Conservation (phyloP, 1,139 yeast genomes). For the Geotrichum reessii region DNA sequence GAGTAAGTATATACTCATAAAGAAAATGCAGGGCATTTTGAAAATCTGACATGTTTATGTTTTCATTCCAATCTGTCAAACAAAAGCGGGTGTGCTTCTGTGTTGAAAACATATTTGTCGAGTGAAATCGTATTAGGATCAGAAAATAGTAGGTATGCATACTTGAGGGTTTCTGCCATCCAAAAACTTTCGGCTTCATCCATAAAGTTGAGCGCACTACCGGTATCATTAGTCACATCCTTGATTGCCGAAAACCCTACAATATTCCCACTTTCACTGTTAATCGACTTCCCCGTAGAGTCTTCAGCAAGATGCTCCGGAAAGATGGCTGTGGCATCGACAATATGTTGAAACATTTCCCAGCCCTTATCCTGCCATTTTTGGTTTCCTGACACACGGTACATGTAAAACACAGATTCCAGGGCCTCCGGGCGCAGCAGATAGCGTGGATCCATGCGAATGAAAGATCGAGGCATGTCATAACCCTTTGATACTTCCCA, state of each 20-base stretch:
- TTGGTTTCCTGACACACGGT: conserved; percentile 66
- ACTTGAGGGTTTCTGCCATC: conserved; percentile 76
- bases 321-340: conserved; percentile 28
- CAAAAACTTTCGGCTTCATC: conserved; percentile 64
- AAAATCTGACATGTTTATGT: too few relatives aligned
- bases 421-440: conserved; percentile 70
- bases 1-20: too few relatives aligned
- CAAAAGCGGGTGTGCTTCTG: conserved; percentile 70
- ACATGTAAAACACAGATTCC: conserved; percentile 68
- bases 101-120: conserved; percentile 68
- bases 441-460: conserved; percentile 45
- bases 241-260: conserved; percentile 44
- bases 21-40: too few relatives aligned
- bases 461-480: conserved; percentile 36
- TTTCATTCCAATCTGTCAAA: conserved; percentile 30
- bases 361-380: conserved; percentile 69
- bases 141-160: conserved; percentile 63
- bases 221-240: conserved; percentile 44
- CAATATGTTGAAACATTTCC: conserved; percentile 52
- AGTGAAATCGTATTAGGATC: conserved; percentile 54
- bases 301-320: not conserved
- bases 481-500: conserved; percentile 31
- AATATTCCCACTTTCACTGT: conserved; percentile 40
- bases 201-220: conserved; percentile 25
- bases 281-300: not conserved